Conservation (phyloP, 192 early-diverging fungal species). For the Coemansia sp. region DNA sequence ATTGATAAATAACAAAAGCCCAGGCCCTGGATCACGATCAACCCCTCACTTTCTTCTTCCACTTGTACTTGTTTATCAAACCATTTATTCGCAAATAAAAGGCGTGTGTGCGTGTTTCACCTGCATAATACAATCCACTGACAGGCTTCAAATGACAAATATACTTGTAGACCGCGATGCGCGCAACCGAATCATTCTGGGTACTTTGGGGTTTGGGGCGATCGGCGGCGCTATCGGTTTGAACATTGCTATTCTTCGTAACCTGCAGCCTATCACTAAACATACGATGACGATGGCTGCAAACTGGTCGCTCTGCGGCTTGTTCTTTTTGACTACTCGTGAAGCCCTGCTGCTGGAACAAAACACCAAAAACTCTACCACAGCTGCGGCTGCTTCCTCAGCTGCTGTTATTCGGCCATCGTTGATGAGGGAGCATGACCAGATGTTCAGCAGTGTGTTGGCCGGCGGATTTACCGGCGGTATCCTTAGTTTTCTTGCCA, state of each 20-base stretch:
- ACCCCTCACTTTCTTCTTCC: too few relatives aligned
- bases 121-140: background rate
- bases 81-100: too few relatives aligned
- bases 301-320: conserved; percentile 45
- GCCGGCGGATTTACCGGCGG: conserved; percentile 64
- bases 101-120: too few relatives aligned
- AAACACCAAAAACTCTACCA: conserved; percentile 47
- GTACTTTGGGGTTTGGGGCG: conserved; percentile 27
- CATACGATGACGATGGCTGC: conserved; percentile 40
- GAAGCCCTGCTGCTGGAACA: conserved; percentile 65
- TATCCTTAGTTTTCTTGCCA: conserved; percentile 53
- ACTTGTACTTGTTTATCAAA: too few relatives aligned
- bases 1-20: too few relatives aligned
- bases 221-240: conserved; percentile 36
- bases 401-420: background rate
- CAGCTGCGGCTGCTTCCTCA: too few relatives aligned
- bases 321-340: conserved; percentile 52
- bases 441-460: conserved; percentile 62
- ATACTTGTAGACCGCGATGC: conserved; percentile 14
- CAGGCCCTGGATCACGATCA: too few relatives aligned
- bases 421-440: conserved; percentile 31
- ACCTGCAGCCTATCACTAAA: conserved; percentile 43
- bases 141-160: background rate
- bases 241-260: conserved; percentile 40
- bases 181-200: conserved; percentile 31